Base-by-base conservation (phyloP, 495 filamentous ascomycete genomes). In the Stereocaulon alpinum region DNA sequence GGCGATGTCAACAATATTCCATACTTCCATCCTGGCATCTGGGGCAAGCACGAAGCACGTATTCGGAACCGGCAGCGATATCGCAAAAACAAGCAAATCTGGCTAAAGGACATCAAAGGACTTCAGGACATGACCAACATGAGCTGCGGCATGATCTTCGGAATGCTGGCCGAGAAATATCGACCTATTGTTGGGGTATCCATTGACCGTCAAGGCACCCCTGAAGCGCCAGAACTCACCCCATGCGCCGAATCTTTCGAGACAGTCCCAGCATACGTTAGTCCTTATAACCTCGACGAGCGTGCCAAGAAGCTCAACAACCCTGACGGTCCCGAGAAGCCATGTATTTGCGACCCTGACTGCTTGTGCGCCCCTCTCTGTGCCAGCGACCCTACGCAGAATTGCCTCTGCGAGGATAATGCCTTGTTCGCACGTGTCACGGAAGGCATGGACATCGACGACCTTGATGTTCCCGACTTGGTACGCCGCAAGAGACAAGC, bases 121-220 rank as follows among this genome's bases (percentile, higher is more conserved):
- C 56, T 64, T 30, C 48, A 59, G 43, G 32, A 61, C 56, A 40
- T 58, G 45, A 40, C 42, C 15, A 59, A 54, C 15, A 64, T 58
- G 58, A 55, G 56, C 27, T 64, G 61, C 51, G 62, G 62, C 11
- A 58, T 66, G 61, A 43, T 61, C 12, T 66, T 64, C 45, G 64
- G 50, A 51, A 45, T 50, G 30, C 51, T 66, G 18, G 56, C 56
- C 14, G 64, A 66, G 51, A 66, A 66, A 47, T 61, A 66, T 22
- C 24, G 59, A 24, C 43, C 53, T 7, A 55, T 56, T 27, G 15
- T 49, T 30, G 40, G 18, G 29, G 57, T 32, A n/a, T 44, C n/a
- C 6, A 42, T 56, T 17, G 41, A 56, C 48, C 51, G 51, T n/a
- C 20, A 18, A 11, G 34, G 41, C 43, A 56, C 58, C 1, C 58